A percentile compares a stretch with the other conserved stretches of the same genome.
Conservation (phyloP, 176 grass and related monocot genomes). For the Eleusine indica region DNA sequence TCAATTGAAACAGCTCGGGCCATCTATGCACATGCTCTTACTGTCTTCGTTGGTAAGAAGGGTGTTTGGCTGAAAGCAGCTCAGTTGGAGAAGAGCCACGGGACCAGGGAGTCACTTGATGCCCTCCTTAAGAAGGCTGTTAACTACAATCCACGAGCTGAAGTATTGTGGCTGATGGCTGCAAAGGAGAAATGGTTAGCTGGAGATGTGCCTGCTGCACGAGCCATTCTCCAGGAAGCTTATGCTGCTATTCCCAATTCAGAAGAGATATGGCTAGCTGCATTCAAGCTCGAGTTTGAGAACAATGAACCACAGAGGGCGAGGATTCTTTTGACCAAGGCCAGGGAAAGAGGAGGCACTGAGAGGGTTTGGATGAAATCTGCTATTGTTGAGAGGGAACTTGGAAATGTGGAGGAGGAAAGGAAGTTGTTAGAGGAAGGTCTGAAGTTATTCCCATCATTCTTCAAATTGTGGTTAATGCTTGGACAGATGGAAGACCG, state of each 20-base stretch:
- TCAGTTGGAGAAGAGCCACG: conserved; percentile 95
- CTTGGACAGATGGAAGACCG: conserved; percentile 93
- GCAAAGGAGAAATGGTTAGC: conserved; percentile 96
- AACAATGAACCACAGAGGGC: conserved; percentile 95
- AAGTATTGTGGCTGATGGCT: conserved; percentile 96
- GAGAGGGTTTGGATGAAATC: conserved; percentile 99
- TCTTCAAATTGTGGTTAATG: conserved; percentile 95
- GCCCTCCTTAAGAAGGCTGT: conserved; percentile 82
- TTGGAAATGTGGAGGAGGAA: conserved; percentile 74
- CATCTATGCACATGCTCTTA: conserved; percentile 88
- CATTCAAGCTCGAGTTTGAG: conserved; percentile 98
- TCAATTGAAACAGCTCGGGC: conserved; percentile 93
- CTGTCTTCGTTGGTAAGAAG: conserved; percentile 79
- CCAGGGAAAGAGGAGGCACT: conserved; percentile 90
- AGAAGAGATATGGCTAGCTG: conserved; percentile 94
- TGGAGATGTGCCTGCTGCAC: conserved; percentile 84
- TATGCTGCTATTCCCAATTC: conserved; percentile 92
- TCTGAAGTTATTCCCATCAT: conserved; percentile 78
- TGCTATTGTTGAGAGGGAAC: conserved; percentile 82
- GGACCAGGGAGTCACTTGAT: conserved; percentile 86
- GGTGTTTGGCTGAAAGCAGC: conserved; percentile 95
- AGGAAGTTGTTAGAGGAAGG: conserved; percentile 88
- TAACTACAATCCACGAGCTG: conserved; percentile 83
- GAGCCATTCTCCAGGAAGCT: conserved; percentile 94
- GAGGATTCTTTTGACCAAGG: conserved; percentile 89